A percentile compares a stretch with the other conserved stretches of the same genome.
Evolutionary conservation across 352 stramenopile genomes (phyloP).

Genomic region (Thalassiosira mediterranea): DNA sequence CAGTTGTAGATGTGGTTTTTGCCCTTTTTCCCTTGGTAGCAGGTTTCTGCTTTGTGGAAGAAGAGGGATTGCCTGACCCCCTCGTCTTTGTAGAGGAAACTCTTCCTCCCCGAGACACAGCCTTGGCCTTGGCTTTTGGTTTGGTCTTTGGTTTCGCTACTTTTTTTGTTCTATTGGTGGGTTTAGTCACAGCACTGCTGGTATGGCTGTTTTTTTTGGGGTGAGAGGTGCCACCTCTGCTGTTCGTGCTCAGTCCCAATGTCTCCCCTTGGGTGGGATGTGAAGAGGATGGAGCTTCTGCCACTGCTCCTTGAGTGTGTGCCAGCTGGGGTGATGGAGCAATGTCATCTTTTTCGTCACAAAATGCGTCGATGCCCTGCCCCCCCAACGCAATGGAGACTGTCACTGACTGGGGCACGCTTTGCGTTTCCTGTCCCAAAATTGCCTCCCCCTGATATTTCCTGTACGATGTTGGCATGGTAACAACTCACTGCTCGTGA

Average conservation of each 20-base stretch:
- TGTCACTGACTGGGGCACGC: conserved; percentile 4
- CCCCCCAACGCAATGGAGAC: conserved; percentile 6
- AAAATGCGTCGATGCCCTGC: neutral
- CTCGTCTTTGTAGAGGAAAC: too few relatives aligned
- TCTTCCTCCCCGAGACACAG: too few relatives aligned
- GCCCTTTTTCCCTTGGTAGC: conserved; percentile 4
- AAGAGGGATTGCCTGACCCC: too few relatives aligned
- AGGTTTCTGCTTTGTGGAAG: neutral
- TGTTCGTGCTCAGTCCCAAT: neutral
- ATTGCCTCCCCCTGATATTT: too few relatives aligned
- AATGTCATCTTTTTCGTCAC: neutral
- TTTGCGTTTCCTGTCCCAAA: neutral
- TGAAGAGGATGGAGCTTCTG: too few relatives aligned
- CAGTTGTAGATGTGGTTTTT: neutral
- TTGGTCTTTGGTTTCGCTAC: conserved; percentile 14
- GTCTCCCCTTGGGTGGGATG: too few relatives aligned
- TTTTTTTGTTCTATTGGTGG: conserved; percentile 27
- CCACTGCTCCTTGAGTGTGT: neutral
- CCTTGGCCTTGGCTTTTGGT: conserved; percentile 18
- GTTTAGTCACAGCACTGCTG: neutral
- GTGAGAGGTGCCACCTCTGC: neutral
- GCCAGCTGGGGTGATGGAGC: neutral
- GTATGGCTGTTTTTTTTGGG: neutral
- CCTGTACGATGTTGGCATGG: neutral
- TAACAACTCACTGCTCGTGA: too few relatives aligned